Evolutionary conservation across 2,329 filamentous ascomycete genomes (phyloP).

Genomic region (Cercospora citrullina): DNA sequence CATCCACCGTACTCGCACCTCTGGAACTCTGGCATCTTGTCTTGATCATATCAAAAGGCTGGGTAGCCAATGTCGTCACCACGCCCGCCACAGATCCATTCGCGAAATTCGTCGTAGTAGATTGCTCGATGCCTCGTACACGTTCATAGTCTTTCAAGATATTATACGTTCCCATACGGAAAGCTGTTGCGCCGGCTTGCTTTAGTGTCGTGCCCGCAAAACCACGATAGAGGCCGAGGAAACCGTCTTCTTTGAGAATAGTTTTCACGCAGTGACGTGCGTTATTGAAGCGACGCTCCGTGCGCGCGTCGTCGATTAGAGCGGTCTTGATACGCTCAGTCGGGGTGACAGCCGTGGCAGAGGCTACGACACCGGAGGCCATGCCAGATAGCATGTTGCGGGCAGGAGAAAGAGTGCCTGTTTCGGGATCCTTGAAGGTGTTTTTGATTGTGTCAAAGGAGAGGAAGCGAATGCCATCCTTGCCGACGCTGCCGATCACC

Average conservation of each 20-base stretch:
- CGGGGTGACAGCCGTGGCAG: constrained; percentile 65
- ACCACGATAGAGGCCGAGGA: constrained; percentile 58
- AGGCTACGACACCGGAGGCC: constrained; percentile 62
- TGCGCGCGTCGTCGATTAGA: constrained; percentile 61
- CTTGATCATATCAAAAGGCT: constrained; percentile 65
- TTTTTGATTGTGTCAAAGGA: constrained; percentile 67
- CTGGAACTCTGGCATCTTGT: constrained; percentile 61
- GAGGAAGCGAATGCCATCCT: constrained; percentile 66
- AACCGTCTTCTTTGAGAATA: constrained; percentile 55
- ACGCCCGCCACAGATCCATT: constrained; percentile 63
- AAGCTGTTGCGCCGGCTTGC: constrained; percentile 62
- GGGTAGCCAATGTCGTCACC: constrained; percentile 60
- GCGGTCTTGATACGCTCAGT: constrained; percentile 70
- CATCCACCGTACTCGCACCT: constrained; percentile 59
- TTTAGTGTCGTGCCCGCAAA: constrained; percentile 63
- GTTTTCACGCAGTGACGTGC: constrained; percentile 53
- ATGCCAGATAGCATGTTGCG: constrained; percentile 65
- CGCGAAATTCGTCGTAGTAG: constrained; percentile 58
- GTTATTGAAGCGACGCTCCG: constrained; percentile 51
- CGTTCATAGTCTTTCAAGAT: constrained; percentile 62
- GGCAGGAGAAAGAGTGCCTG: constrained; percentile 57
- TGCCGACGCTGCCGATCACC: constrained; percentile 61
- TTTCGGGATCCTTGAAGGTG: constrained; percentile 55
- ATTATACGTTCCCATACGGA: constrained; percentile 63
- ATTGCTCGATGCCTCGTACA: constrained; percentile 50